A percentile compares a stretch with the other conserved stretches of the same genome.
phyloP scores from a whole-genome alignment of 2,329 filamentous ascomycete species.

The Pseudocercospora crystallina region DNA sequence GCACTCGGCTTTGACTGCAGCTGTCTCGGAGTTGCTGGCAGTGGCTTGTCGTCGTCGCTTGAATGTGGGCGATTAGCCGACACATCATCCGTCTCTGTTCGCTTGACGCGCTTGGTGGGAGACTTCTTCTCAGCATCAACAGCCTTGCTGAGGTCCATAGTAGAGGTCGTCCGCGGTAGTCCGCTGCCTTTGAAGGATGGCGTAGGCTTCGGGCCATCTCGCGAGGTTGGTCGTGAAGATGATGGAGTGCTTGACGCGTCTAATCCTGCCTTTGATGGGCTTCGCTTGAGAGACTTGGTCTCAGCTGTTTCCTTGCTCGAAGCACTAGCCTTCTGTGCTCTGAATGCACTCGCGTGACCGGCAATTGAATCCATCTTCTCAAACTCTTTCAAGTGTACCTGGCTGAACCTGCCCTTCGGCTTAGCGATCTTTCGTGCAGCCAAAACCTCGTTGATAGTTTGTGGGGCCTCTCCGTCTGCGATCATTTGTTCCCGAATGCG shows the following conservation, averaged over 20 bases:
- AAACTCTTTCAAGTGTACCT: constrained; percentile 82
- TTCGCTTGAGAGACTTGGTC: constrained; percentile 53
- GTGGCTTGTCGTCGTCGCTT: constrained; percentile 44
- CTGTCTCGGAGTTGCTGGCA: constrained; percentile 46
- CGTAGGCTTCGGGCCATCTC: constrained; percentile 21
- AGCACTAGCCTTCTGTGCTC: constrained; percentile 34
- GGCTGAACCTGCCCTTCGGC: constrained; percentile 81
- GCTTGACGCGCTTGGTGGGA: constrained; percentile 62
- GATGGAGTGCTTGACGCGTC: constrained; percentile 39
- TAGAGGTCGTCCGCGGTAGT: constrained; percentile 29
- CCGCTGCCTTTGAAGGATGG: constrained; percentile 23
- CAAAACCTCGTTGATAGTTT: constrained; percentile 40
- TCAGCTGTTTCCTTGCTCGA: constrained; percentile 17
- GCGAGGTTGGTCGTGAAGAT: constrained; percentile 17
- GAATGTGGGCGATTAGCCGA: constrained; percentile 62
- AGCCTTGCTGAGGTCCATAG: constrained; percentile 26
- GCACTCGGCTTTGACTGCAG: constrained; percentile 42
- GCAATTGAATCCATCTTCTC: constrained; percentile 98
- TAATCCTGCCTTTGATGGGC: constrained; percentile 61
- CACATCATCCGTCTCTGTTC: constrained; percentile 66
- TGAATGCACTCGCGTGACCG: constrained; percentile 77
- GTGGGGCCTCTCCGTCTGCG: constrained; percentile 58
- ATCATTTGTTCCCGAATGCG: constrained; percentile 69
- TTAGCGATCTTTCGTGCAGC: constrained; percentile 70
- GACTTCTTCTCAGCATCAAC: constrained; percentile 37